These are phyloP conservation scores for Yamadazyma epiphylla DNA, from an alignment of 1,139 yeast species.

Conservation along the genomic window DNA sequence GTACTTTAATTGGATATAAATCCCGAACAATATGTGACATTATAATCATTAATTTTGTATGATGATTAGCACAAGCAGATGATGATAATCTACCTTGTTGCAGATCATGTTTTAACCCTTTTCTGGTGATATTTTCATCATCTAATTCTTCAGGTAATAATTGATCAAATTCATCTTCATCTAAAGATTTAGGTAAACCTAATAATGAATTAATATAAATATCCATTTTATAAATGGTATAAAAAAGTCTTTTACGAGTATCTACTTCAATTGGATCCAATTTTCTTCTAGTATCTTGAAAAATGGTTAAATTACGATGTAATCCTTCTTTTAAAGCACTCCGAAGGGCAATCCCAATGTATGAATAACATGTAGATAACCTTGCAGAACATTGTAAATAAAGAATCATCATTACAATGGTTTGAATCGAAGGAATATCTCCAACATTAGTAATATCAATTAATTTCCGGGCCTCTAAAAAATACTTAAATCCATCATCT, in stretches of 20 bases:
- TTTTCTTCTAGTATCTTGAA: conserved; percentile 43
- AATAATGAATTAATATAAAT: conserved; percentile 84
- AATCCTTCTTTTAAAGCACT: conserved; percentile 85
- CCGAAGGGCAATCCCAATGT: conserved; percentile 87
- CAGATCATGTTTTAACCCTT: conserved; percentile 37
- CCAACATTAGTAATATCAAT: conserved; percentile 57
- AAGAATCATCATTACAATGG: conserved; percentile 68
- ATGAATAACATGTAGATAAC: conserved; percentile 84
- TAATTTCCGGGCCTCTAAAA: conserved; percentile 74
- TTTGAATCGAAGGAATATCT: conserved; percentile 54
- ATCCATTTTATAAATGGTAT: conserved; percentile 90
- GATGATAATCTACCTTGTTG: conserved; percentile 57
- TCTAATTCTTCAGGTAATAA: conserved; percentile 80
- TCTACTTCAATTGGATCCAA: conserved; percentile 84
- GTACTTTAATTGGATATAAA: conserved; percentile 39
- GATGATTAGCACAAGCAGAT: conserved; percentile 81
- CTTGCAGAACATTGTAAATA: conserved; percentile 90
- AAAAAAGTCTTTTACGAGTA: conserved; percentile 78
- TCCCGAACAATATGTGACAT: conserved; percentile 41
- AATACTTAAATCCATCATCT: conserved; percentile 80
- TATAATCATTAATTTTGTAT: conserved; percentile 62
- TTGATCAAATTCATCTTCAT: conserved; percentile 85
- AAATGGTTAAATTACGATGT: conserved; percentile 65
- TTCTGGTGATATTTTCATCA: conserved; percentile 80
- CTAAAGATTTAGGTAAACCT: conserved; percentile 76